A percentile compares a stretch with the other conserved stretches of the same genome.
These are phyloP conservation scores for Ocimum tenuiflorum DNA, from an alignment of 257 asterid genomes.

Conservation along the genomic window DNA sequence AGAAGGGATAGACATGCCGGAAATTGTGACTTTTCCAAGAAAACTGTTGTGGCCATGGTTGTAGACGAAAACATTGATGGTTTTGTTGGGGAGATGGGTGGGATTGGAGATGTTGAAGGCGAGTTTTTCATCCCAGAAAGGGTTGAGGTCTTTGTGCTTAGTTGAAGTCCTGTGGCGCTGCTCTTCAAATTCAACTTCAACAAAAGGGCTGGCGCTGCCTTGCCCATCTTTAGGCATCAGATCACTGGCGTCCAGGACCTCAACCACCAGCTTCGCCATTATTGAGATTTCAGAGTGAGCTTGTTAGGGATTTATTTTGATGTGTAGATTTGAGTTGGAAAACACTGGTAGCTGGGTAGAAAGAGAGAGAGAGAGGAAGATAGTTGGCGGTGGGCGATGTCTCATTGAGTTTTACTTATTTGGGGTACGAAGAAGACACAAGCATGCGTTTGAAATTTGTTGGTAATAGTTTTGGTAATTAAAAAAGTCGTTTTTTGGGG, in stretches of 20 bases:
- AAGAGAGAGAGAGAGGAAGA: slow-evolving; percentile 21
- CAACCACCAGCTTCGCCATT: slow-evolving; percentile 79
- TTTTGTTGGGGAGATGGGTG: slow-evolving; percentile 29
- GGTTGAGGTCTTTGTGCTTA: slow-evolving; percentile 64
- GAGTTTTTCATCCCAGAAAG: slow-evolving; percentile 73
- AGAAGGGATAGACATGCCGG: slow-evolving; percentile 61
- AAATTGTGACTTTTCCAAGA: slow-evolving; percentile 68
- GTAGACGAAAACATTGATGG: slow-evolving; percentile 59
- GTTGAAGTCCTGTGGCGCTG: slow-evolving; percentile 60
- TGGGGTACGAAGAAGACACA: slow-evolving; percentile 39
- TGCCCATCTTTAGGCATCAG: slow-evolving; percentile 97
- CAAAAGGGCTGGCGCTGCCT: slow-evolving; percentile 84
- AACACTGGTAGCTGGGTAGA: slow-evolving; percentile 8
- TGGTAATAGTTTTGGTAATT: slow-evolving; percentile 20
- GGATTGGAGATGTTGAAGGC: slow-evolving; percentile 48
- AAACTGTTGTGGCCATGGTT: slow-evolving; percentile 63
- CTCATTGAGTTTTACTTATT: slow-evolving; percentile 13
- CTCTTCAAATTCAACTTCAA: slow-evolving; percentile 64
- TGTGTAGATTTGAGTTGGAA: slow-evolving; percentile 17
- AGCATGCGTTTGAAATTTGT: slow-evolving; percentile 21
- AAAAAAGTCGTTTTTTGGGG: not conserved
- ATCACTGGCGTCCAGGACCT: slow-evolving; percentile 82
- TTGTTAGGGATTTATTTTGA: slow-evolving; percentile 11
- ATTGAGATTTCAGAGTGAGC: not conserved
- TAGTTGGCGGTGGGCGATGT: slow-evolving; percentile 28